These are phyloP conservation scores for Erigeron canadensis DNA, from an alignment of 129 eudicot genomes.

Conservation along the genomic window DNA sequence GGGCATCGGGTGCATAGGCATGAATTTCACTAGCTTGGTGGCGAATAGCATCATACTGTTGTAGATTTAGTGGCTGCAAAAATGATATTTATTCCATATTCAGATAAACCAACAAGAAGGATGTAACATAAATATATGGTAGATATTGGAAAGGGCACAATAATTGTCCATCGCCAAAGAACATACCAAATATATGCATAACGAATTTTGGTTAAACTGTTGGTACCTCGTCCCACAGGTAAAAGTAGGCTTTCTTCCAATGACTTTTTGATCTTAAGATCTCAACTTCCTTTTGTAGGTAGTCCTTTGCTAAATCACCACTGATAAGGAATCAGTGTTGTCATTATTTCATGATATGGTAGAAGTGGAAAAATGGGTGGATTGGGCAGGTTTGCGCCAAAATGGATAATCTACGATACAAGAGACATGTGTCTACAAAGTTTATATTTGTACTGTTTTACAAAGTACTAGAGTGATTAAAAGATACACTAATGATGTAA, in stretches of 20 bases:
- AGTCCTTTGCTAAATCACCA: constrained; percentile 69
- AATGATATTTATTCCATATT: constrained; percentile 20
- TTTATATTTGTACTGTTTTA: not conserved
- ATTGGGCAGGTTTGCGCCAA: not conserved
- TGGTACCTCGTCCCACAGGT: constrained; percentile 97
- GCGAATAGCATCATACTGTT: constrained; percentile 80
- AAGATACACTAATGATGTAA: not conserved
- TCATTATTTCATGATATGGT: constrained; percentile 11
- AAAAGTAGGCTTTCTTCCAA: constrained; percentile 97
- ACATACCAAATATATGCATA: not conserved
- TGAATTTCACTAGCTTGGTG: constrained; percentile 89
- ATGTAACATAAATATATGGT: not conserved
- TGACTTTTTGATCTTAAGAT: constrained; percentile 77
- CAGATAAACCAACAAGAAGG: constrained; percentile 11
- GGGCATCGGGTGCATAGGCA: constrained; percentile 95
- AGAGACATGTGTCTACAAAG: not conserved
- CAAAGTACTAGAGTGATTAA: not conserved
- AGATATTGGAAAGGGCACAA: not conserved
- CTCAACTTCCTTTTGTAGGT: constrained; percentile 83
- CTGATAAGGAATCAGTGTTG: constrained; percentile 50
- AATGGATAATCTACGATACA: not conserved
- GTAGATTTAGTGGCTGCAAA: constrained; percentile 80
- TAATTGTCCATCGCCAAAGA: constrained; percentile 12
- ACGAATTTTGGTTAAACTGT: constrained; percentile 10
- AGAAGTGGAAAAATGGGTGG: constrained; percentile 11